Evolutionary conservation across 805 yeast species (phyloP).

Genomic region (Saccharomycopsis sp.): DNA sequence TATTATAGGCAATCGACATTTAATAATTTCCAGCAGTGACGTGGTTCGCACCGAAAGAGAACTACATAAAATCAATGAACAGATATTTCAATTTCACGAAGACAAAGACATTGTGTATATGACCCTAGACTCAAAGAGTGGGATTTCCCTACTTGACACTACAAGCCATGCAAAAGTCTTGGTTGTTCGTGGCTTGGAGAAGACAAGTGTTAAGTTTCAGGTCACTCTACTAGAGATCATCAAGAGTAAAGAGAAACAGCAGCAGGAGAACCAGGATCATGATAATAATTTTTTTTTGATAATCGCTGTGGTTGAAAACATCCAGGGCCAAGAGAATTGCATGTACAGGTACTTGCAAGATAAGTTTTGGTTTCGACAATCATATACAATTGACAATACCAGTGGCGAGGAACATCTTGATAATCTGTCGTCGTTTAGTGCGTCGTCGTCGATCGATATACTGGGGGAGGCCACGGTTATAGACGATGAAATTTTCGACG

Average conservation of each 20-base stretch:
- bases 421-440: not conserved
- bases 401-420: not conserved
- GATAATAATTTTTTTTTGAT: conserved; percentile 21
- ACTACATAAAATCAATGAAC: conserved; percentile 8
- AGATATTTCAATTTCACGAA: conserved; percentile 1
- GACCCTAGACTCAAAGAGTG: conserved; percentile 7
- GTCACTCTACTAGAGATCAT: conserved; percentile 20
- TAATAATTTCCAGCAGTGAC: conserved; percentile 18
- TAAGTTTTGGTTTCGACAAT: conserved; percentile 30
- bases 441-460: conserved; percentile 1
- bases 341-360: conserved; percentile 24
- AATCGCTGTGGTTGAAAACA: conserved; percentile 24
- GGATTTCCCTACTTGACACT: not conserved
- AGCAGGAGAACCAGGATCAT: conserved; percentile 1
- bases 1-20: conserved; percentile 14
- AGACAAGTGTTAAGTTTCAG: conserved; percentile 10
- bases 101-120: not conserved
- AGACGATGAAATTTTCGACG: conserved; percentile 3
- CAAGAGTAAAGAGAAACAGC: conserved; percentile 8
- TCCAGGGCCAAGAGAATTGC: conserved; percentile 22
- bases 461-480: not conserved
- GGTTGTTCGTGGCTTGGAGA: conserved; percentile 18
- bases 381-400: conserved; percentile 21
- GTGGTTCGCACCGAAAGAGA: conserved; percentile 14
- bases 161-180: conserved; percentile 1